These are phyloP conservation scores for Solanum phureja DNA, from an alignment of 257 asterid genomes.

Conservation along the genomic window DNA sequence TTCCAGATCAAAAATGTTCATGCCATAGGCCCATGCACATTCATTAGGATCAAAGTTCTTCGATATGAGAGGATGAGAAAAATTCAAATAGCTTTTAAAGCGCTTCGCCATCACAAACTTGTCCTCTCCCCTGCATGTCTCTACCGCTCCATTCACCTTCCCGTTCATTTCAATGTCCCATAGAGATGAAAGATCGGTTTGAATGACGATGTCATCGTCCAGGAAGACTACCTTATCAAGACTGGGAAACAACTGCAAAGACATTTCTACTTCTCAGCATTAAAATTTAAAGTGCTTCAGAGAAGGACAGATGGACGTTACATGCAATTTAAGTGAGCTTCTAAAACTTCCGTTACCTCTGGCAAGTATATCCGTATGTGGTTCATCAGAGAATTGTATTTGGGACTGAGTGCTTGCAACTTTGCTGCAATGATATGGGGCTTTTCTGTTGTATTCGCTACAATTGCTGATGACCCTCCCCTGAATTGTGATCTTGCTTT, in stretches of 20 bases:
- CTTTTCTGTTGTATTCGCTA: slow-evolving; percentile 68
- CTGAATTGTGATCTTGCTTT: slow-evolving; percentile 68
- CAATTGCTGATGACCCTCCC: slow-evolving; percentile 91
- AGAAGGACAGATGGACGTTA: neutral
- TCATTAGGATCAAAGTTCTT: slow-evolving; percentile 61
- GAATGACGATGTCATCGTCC: slow-evolving; percentile 89
- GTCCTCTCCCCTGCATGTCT: slow-evolving; percentile 85
- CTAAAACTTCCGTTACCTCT: slow-evolving; percentile 33
- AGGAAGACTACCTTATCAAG: slow-evolving; percentile 78
- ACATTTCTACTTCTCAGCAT: neutral
- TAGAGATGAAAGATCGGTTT: slow-evolving; percentile 83
- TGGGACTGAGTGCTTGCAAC: slow-evolving; percentile 91
- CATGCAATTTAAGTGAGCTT: neutral
- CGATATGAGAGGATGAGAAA: slow-evolving; percentile 81
- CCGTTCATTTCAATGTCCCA: slow-evolving; percentile 93
- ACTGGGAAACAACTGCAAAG: slow-evolving; percentile 83
- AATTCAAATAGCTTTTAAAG: slow-evolving; percentile 78
- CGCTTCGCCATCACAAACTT: slow-evolving; percentile 81
- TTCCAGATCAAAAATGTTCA: slow-evolving; percentile 84
- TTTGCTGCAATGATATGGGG: slow-evolving; percentile 82
- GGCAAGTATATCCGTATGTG: slow-evolving; percentile 90
- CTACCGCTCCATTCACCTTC: slow-evolving; percentile 96
- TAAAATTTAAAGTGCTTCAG: neutral
- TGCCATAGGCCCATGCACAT: slow-evolving; percentile 99
- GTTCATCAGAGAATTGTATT: slow-evolving; percentile 86